Conservation (phyloP, 1,139 yeast species). For the Schizosaccharomyces versatilis region DNA sequence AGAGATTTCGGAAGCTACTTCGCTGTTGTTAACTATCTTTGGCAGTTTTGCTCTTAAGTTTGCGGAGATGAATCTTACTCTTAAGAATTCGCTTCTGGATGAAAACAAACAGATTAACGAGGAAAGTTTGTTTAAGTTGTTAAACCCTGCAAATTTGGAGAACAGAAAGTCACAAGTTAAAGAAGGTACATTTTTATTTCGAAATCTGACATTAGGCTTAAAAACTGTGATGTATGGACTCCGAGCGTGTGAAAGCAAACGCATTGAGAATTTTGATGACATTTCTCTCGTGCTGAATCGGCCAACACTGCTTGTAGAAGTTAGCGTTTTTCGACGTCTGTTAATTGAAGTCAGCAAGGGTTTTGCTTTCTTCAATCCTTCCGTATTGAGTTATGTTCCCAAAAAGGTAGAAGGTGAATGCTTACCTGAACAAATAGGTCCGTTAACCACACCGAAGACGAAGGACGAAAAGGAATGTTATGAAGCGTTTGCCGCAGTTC, state of each 20-base stretch:
- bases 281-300: constrained; percentile 62
- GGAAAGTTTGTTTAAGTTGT: not conserved
- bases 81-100: not conserved
- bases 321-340: constrained; percentile 47
- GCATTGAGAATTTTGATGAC: constrained; percentile 55
- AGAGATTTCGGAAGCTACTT: not conserved
- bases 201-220: constrained; percentile 71
- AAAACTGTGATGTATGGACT: constrained; percentile 80
- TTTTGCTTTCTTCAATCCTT: constrained; percentile 42
- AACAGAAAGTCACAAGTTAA: constrained; percentile 20
- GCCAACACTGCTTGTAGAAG: constrained; percentile 34
- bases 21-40: not conserved
- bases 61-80: not conserved
- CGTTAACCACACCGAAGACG: not conserved
- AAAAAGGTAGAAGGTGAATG: constrained; percentile 16
- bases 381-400: constrained; percentile 10
- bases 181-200: constrained; percentile 71
- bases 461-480: constrained; percentile 74
- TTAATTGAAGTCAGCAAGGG: constrained; percentile 76
- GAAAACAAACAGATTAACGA: not conserved
- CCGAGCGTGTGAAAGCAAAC: constrained; percentile 73
- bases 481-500: constrained; percentile 89
- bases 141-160: not conserved
- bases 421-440: constrained; percentile 17
- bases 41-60: not conserved